phyloP scores from a whole-genome alignment of 257 asterid genomes.

The Cruciata laevipes region DNA sequence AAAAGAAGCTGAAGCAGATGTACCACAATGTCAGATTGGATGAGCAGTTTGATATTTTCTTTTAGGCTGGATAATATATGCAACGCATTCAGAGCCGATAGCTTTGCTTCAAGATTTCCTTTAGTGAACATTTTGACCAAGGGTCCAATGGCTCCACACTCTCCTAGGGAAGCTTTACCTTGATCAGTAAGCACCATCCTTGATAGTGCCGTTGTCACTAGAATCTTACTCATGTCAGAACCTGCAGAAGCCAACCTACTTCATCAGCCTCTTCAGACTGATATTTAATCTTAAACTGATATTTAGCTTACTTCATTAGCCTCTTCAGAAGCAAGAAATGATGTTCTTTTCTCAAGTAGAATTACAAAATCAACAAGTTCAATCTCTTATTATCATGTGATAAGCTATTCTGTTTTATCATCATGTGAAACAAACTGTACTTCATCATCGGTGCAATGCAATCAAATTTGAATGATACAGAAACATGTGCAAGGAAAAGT shows the following conservation, averaged over 20 bases:
- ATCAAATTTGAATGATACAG: background rate
- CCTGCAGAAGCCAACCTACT: constrained; percentile 36
- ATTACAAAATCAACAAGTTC: too few species aligned
- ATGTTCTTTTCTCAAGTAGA: too few species aligned
- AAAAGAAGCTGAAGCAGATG: constrained; percentile 78
- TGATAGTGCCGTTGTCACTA: constrained; percentile 83
- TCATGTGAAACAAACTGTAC: too few species aligned
- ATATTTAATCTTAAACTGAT: too few species aligned
- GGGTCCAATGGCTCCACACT: constrained; percentile 58
- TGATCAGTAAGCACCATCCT: constrained; percentile 72
- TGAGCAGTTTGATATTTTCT: constrained; percentile 50
- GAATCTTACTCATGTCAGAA: constrained; percentile 77
- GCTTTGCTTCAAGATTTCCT: constrained; percentile 77
- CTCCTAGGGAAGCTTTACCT: constrained; percentile 55
- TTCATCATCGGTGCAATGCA: background rate
- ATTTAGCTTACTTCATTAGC: background rate
- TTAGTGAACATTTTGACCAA: constrained; percentile 64
- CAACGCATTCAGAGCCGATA: constrained; percentile 63
- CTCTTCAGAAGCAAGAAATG: too few species aligned
- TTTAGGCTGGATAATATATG: constrained; percentile 42
- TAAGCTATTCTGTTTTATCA: background rate
- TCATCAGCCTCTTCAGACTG: background rate
- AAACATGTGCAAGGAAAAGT: background rate
- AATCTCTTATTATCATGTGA: too few species aligned
- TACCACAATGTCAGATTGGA: constrained; percentile 44